Evolutionary conservation across 1,139 yeast species (phyloP).

Genomic region (Geotrichum reessii): DNA sequence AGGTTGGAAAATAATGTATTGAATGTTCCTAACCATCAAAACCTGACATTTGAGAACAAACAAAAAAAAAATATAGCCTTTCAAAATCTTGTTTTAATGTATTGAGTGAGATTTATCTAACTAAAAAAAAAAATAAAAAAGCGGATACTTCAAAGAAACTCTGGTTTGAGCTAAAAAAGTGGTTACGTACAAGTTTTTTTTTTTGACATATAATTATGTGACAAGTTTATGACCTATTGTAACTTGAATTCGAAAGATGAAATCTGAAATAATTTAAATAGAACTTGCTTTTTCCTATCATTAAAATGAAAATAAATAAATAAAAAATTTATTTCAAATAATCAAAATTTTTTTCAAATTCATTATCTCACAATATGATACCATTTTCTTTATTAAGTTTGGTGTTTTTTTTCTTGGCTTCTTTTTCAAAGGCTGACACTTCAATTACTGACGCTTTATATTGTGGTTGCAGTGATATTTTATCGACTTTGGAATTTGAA

Average conservation of each 20-base stretch:
- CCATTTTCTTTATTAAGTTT: not conserved
- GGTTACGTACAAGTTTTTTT: not conserved
- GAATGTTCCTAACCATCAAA: too few relatives aligned
- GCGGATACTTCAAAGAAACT: not conserved
- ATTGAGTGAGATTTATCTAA: not conserved
- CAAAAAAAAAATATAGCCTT: not conserved
- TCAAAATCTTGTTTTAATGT: not conserved
- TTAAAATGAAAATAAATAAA: too few relatives aligned
- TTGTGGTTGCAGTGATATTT: constrained; percentile 1
- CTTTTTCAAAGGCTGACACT: not conserved
- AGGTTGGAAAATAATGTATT: too few relatives aligned
- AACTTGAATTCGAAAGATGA: too few relatives aligned
- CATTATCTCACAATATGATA: not conserved
- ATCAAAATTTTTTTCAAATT: too few relatives aligned
- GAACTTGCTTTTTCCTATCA: too few relatives aligned
- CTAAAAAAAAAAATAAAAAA: not conserved
- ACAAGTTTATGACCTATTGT: too few relatives aligned
- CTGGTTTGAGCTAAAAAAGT: not conserved
- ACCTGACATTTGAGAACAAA: too few relatives aligned
- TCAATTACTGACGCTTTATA: constrained; percentile 1
- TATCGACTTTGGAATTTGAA: not conserved
- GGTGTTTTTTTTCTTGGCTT: not conserved
- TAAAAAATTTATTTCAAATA: not conserved
- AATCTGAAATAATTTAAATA: too few relatives aligned
- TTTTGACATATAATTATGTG: too few relatives aligned